phyloP scores from a whole-genome alignment of 23 red algal species.

The Gracilaria domingensis region DNA sequence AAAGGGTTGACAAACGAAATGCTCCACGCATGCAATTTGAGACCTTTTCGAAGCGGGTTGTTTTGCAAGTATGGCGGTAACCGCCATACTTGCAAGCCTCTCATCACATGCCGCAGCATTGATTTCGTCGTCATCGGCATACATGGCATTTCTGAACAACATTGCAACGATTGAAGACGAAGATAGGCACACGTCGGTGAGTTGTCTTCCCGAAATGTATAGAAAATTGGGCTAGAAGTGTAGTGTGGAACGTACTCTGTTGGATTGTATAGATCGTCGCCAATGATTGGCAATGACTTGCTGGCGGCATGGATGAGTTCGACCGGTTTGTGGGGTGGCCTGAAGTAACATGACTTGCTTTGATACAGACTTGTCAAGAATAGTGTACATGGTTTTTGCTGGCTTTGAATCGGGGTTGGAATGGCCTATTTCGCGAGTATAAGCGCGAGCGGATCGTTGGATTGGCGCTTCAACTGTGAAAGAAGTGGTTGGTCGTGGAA shows the following conservation, averaged over 20 bases:
- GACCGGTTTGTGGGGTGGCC: slow-evolving; percentile 62
- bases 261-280: slow-evolving; percentile 17
- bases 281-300: slow-evolving; percentile 64
- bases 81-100: slow-evolving; percentile 18
- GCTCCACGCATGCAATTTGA: slow-evolving; percentile 79
- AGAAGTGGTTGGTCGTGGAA: background rate
- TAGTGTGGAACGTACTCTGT: no score
- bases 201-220: no score
- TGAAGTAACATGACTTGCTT: slow-evolving; percentile 63
- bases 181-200: no score
- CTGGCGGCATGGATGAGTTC: slow-evolving; percentile 80
- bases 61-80: no score
- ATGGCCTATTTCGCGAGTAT: slow-evolving; percentile 57
- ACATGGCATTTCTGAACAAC: slow-evolving; percentile 35
- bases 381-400: slow-evolving; percentile 40
- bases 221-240: no score
- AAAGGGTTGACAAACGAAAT: slow-evolving; percentile 45
- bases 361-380: slow-evolving; percentile 40
- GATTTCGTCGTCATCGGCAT: slow-evolving; percentile 55
- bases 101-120: slow-evolving; percentile 46
- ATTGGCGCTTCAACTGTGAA: slow-evolving; percentile 78
- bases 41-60: slow-evolving; percentile 68
- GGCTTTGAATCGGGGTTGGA: slow-evolving; percentile 58
- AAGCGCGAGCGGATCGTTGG: slow-evolving; percentile 26
- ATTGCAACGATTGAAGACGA: no score